phyloP scores from a whole-genome alignment of 805 yeast genomes.

The Candida tallmaniae region DNA sequence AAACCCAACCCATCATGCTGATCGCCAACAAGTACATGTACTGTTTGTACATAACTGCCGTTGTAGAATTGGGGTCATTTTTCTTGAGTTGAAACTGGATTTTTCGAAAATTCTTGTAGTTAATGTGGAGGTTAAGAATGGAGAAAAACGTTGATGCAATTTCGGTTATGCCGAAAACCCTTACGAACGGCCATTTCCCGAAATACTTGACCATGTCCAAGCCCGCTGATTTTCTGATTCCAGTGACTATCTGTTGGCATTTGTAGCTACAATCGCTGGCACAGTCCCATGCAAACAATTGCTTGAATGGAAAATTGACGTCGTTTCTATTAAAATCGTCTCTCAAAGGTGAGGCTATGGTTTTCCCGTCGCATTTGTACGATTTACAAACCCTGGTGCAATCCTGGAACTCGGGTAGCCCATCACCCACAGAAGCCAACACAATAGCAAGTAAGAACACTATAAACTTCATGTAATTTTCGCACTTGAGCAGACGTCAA shows the following conservation, averaged over 20 bases:
- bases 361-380: constrained; percentile 15
- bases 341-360: constrained; percentile 5
- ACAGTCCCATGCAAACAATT: constrained; percentile 31
- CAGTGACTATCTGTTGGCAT: constrained; percentile 33
- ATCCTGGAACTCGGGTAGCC: constrained; percentile 23
- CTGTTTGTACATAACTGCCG: constrained; percentile 24
- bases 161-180: constrained; percentile 36
- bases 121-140: constrained; percentile 31
- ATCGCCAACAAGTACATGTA: constrained; percentile 24
- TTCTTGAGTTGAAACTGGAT: constrained; percentile 22
- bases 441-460: background rate
- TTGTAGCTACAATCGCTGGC: constrained; percentile 33
- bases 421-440: constrained; percentile 22
- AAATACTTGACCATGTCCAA: constrained; percentile 33
- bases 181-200: constrained; percentile 42
- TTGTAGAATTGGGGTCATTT: constrained; percentile 11
- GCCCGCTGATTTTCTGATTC: constrained; percentile 14
- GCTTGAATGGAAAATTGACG: constrained; percentile 15
- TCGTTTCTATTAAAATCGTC: constrained; percentile 11
- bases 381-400: constrained; percentile 22
- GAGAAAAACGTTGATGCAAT: constrained; percentile 32
- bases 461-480: background rate
- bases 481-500: no score
- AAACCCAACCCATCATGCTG: constrained; percentile 33
- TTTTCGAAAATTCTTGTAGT: constrained; percentile 24